Evolutionary conservation across 257 asterid species (phyloP).

Genomic region (Parsonsia alboflavescens): DNA sequence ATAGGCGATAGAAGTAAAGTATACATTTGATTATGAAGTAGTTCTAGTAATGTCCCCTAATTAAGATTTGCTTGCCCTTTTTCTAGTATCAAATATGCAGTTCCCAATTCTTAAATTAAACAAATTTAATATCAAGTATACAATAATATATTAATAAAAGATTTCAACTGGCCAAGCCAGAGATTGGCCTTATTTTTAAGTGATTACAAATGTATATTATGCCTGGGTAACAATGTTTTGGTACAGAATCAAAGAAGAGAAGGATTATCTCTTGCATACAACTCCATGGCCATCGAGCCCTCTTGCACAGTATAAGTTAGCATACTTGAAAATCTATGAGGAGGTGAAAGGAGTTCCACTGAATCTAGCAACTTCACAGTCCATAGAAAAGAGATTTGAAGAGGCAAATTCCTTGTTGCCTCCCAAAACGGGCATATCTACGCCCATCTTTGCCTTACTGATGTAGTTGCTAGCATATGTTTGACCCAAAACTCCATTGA

Average conservation of each 20-base stretch:
- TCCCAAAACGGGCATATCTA: constrained; percentile 78
- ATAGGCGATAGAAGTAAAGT: no score
- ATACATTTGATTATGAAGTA: no score
- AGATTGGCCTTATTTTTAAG: background rate
- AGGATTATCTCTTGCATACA: constrained; percentile 59
- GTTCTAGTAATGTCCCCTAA: no score
- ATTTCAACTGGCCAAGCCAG: background rate
- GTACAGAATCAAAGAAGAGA: background rate
- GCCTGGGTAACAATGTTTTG: background rate
- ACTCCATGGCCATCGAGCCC: constrained; percentile 59
- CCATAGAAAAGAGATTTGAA: constrained; percentile 55
- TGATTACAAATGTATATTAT: background rate
- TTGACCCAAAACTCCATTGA: constrained; percentile 72
- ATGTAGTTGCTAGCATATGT: constrained; percentile 58
- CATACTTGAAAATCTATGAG: constrained; percentile 17
- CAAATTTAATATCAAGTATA: background rate
- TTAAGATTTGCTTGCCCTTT: no score
- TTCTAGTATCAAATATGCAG: no score
- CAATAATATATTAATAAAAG: background rate
- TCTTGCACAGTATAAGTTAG: constrained; percentile 49
- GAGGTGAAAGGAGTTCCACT: constrained; percentile 14
- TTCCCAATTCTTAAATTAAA: background rate
- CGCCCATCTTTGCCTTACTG: constrained; percentile 78
- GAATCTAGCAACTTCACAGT: constrained; percentile 61
- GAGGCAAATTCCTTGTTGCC: constrained; percentile 59